Evolutionary conservation across 805 yeast genomes (phyloP).

Genomic region (Lachancea sp.): DNA sequence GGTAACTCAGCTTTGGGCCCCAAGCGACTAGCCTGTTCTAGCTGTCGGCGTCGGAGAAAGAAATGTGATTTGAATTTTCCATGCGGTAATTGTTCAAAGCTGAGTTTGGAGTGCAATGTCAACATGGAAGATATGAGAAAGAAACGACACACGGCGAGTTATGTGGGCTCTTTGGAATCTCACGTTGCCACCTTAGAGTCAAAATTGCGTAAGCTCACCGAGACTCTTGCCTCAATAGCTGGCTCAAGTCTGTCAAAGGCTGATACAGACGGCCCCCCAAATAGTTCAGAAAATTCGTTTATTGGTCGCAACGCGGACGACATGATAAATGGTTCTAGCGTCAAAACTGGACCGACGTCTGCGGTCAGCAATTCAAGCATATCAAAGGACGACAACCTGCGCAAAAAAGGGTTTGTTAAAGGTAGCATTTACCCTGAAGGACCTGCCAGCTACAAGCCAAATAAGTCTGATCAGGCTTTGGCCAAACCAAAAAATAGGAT

Average conservation of each 20-base stretch:
- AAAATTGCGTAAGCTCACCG: slow-evolving; percentile 21
- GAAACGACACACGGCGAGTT: slow-evolving; percentile 43
- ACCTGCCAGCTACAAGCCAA: slow-evolving; percentile 23
- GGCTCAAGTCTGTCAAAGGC: background rate
- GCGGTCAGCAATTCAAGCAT: background rate
- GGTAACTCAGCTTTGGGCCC: background rate
- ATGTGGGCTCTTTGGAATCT: slow-evolving; percentile 41
- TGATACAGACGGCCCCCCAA: background rate
- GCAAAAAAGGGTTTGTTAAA: slow-evolving; percentile 22
- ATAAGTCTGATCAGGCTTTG: slow-evolving; percentile 3
- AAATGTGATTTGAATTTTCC: slow-evolving; percentile 46
- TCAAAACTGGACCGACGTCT: background rate
- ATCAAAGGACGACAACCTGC: slow-evolving; percentile 5
- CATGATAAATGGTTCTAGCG: background rate
- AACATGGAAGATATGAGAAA: slow-evolving; percentile 46
- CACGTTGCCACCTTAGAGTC: slow-evolving; percentile 28
- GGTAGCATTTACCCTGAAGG: slow-evolving; percentile 33
- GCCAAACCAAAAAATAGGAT: slow-evolving; percentile 22
- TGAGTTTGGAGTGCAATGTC: slow-evolving; percentile 41
- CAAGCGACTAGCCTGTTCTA: slow-evolving; percentile 31
- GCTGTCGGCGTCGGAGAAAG: slow-evolving; percentile 34
- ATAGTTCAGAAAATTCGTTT: background rate
- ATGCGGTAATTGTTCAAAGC: slow-evolving; percentile 41
- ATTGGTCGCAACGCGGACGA: background rate
- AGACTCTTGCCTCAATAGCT: slow-evolving; percentile 9